Evolutionary conservation across 257 asterid genomes (phyloP), one percentile per base, ranked within the genome.

Genomic region (Nicotiana paniculata): DNA sequence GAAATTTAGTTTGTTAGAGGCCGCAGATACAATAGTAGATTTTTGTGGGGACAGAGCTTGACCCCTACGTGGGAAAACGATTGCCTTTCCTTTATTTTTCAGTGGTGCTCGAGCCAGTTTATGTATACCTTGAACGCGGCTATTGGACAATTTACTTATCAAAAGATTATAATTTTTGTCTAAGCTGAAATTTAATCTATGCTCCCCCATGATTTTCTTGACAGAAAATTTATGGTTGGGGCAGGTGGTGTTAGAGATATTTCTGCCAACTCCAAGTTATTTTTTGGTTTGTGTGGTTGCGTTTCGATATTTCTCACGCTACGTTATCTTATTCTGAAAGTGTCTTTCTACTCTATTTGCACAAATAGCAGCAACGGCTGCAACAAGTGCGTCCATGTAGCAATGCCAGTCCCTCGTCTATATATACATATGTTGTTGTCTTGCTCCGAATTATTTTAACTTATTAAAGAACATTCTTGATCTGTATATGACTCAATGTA

Each of bases 361-460:
- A 12, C 58, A 1, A 53, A 13, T 53, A 5, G 17, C 58, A 13
- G 10, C 82, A 30, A 78, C 80, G 53, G 83, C 83, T 1, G 59
- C 84, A 81, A 18, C 85, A 30, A 77, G 63, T 81, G 81, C 81
- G 77, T 58, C 82, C 82, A 63, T 72, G 66, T 54, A 21, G 84
- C 33, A 81, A 43, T 77, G 57, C 83, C 39, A 61, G 77, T 63
- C 81, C 75, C 54, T 82, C 61, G 9, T 12, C 21, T 43, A 24
- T 80, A 54, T 69, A 53, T 54, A 58, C 24, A 39, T 78, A 2
- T 82, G 86, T 83, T 13, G 3, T n/a, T 13, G 18, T 54, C 59
- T 12, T 68, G 26, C 35, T 10, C 35, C 35, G 4, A 32, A 32
- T 32, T 32, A 32, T 37, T 37, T 37, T 6, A 1, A 5, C 9